Conservation (phyloP, 371 early-diverging fungal genomes). For the Rhizopus delemar region DNA sequence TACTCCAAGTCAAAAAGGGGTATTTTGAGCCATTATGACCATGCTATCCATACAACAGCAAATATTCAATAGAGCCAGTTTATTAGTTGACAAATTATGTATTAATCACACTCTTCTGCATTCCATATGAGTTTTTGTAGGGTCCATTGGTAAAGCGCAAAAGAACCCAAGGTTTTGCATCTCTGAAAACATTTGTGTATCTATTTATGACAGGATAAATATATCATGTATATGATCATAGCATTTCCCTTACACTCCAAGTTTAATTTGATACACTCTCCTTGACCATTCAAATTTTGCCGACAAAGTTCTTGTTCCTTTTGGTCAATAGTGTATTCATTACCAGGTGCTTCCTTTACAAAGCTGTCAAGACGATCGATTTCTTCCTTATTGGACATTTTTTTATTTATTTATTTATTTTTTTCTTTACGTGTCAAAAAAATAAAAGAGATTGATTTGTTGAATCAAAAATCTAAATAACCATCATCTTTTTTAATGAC, state of each 20-base stretch:
- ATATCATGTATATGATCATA: not conserved
- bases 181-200: conserved; percentile 55
- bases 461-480: too few species aligned
- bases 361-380: conserved; percentile 37
- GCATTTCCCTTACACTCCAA: conserved; percentile 43
- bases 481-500: too few species aligned
- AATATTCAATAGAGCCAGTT: too few species aligned
- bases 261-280: conserved; percentile 48
- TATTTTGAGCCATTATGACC: too few species aligned
- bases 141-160: conserved; percentile 59
- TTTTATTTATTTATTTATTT: not conserved
- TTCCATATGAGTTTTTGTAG: conserved; percentile 57
- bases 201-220: conserved; percentile 20
- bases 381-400: conserved; percentile 1
- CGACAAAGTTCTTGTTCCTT: conserved; percentile 47
- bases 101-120: conserved; percentile 43
- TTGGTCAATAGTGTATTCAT: conserved; percentile 53
- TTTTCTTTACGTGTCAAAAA: not conserved
- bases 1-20: too few species aligned
- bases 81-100: not conserved
- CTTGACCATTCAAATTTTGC: conserved; percentile 32
- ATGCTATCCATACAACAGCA: too few species aligned
- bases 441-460: not conserved
- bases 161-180: conserved; percentile 64
- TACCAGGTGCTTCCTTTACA: conserved; percentile 43